Evolutionary conservation across 768 basidiomycete species (phyloP).

Genomic region (Rhodosporidiobolus odoratus): DNA sequence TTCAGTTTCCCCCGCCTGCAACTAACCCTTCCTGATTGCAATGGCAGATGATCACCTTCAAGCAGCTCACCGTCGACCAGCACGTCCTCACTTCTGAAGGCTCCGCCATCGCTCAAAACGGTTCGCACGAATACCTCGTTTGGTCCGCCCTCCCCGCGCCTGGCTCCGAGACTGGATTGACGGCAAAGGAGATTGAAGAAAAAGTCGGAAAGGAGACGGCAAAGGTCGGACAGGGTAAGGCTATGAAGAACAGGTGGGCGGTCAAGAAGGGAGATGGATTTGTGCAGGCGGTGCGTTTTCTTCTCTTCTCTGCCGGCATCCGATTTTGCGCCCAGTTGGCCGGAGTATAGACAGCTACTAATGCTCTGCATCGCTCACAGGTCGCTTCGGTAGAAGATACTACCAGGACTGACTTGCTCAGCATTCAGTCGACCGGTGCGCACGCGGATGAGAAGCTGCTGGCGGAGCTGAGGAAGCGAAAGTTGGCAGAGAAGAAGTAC

Average conservation of each 20-base stretch:
- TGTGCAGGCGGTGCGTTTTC: slow-evolving; percentile 66
- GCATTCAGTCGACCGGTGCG: slow-evolving; percentile 63
- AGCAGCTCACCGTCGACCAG: slow-evolving; percentile 66
- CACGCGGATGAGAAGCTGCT: slow-evolving; percentile 76
- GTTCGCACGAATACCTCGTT: slow-evolving; percentile 92
- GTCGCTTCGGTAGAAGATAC: slow-evolving; percentile 62
- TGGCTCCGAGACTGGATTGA: slow-evolving; percentile 3
- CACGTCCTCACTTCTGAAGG: slow-evolving; percentile 81
- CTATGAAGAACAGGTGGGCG: slow-evolving; percentile 98
- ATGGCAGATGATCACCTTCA: slow-evolving; percentile 83
- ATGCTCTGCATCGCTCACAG: slow-evolving; percentile 48
- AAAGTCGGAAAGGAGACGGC: slow-evolving; percentile 77
- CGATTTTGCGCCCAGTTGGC: not conserved
- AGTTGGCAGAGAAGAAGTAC: slow-evolving; percentile 77
- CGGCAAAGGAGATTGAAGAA: slow-evolving; percentile 26
- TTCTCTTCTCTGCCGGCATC: not conserved
- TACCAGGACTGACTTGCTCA: slow-evolving; percentile 68
- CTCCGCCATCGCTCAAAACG: slow-evolving; percentile 64
- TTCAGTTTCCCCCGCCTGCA: not conserved
- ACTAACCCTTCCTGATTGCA: not conserved
- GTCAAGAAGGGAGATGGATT: slow-evolving; percentile 78
- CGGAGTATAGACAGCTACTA: not conserved
- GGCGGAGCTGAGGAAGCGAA: slow-evolving; percentile 84
- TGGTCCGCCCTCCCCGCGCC: slow-evolving; percentile 69
- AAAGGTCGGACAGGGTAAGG: slow-evolving; percentile 88